These are phyloP conservation scores for Trichoderma guizhouense DNA, from an alignment of 2,329 filamentous ascomycete species.

Conservation along the genomic window DNA sequence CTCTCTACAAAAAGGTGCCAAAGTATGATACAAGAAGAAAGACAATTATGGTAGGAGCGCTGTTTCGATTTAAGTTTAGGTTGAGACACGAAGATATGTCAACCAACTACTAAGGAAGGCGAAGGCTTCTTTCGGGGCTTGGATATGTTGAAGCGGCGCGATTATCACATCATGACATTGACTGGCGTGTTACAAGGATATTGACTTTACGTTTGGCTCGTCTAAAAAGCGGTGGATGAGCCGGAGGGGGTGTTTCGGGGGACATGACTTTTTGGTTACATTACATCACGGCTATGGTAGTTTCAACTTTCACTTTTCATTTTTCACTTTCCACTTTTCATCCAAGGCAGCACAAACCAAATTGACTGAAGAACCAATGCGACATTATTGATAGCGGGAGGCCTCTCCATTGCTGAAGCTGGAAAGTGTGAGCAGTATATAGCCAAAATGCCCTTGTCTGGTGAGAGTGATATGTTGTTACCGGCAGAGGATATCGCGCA, in stretches of 20 bases:
- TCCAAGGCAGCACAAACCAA: background rate
- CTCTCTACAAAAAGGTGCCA: background rate
- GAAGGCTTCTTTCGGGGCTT: too few species aligned
- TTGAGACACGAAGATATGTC: background rate
- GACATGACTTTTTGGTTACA: background rate
- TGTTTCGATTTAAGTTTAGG: background rate
- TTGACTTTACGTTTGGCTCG: background rate
- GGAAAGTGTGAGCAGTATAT: background rate
- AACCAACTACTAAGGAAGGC: background rate
- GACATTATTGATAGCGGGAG: background rate
- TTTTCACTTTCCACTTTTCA: background rate
- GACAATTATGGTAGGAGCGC: background rate
- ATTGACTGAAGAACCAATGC: background rate
- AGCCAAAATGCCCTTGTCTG: background rate
- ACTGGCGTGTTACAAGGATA: background rate
- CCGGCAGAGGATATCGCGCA: slow-evolving; percentile 1
- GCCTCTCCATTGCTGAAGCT: background rate
- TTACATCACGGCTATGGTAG: background rate
- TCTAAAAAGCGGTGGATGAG: background rate
- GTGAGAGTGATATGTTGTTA: background rate
- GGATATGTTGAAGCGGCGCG: background rate
- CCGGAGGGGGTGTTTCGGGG: background rate
- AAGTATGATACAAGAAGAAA: background rate
- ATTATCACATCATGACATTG: background rate
- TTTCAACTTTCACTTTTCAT: background rate